These are phyloP conservation scores for Pichia eremophila DNA, from an alignment of 805 yeast species.

Conservation along the genomic window DNA sequence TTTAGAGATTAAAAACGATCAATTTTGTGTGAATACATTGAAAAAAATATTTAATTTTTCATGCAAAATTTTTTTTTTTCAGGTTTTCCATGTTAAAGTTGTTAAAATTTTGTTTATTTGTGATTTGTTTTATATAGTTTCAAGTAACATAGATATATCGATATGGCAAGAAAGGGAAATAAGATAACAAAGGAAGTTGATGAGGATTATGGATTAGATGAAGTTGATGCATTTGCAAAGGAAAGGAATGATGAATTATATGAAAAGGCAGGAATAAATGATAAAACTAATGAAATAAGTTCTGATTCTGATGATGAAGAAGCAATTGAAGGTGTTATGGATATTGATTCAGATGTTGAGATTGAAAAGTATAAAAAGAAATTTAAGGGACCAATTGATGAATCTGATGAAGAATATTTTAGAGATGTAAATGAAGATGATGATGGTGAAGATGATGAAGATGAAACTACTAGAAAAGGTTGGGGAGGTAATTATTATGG, in stretches of 20 bases:
- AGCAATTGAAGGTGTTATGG: slow-evolving; percentile 30
- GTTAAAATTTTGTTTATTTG: no score
- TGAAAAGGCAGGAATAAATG: slow-evolving; percentile 44
- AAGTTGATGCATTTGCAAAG: slow-evolving; percentile 59
- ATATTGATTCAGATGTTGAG: slow-evolving; percentile 21
- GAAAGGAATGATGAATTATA: slow-evolving; percentile 48
- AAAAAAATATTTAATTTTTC: no score
- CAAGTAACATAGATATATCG: neutral
- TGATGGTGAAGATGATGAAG: slow-evolving; percentile 22
- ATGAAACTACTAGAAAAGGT: slow-evolving; percentile 26
- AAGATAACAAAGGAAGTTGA: neutral
- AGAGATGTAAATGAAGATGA: slow-evolving; percentile 29
- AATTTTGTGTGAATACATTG: no score
- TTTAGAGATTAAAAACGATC: no score
- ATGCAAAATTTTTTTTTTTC: neutral
- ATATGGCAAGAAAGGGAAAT: slow-evolving; percentile 10
- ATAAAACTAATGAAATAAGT: slow-evolving; percentile 25
- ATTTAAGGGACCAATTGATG: slow-evolving; percentile 35
- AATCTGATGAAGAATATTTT: slow-evolving; percentile 38
- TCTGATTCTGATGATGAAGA: slow-evolving; percentile 22
- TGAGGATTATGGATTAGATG: slow-evolving; percentile 44
- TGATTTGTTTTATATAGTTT: no score
- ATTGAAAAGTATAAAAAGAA: slow-evolving; percentile 25
- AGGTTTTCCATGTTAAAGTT: no score
- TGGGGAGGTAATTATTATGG: slow-evolving; percentile 52